Evolutionary conservation across 2,329 filamentous ascomycete species (phyloP).

Genomic region (Lachnum nothofagi): DNA sequence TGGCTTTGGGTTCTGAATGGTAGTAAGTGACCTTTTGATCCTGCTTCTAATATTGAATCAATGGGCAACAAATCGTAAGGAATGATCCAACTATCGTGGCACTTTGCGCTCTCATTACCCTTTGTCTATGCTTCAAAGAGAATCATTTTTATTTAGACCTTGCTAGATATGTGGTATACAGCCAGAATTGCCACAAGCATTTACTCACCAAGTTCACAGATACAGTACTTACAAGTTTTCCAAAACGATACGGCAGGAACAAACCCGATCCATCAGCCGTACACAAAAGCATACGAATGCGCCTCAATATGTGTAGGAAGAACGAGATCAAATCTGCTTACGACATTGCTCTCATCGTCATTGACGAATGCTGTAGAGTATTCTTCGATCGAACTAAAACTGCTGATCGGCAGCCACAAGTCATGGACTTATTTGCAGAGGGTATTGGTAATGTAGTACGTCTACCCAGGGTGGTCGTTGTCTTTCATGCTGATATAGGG

Average conservation of each 20-base stretch:
- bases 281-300: slow-evolving; percentile 36
- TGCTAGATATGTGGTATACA: too few species aligned
- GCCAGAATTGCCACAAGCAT: too few species aligned
- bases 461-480: too few species aligned
- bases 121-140: too few species aligned
- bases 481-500: too few species aligned
- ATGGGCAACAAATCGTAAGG: too few species aligned
- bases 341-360: slow-evolving; percentile 37
- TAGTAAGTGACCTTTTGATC: slow-evolving; percentile 14
- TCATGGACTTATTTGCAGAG: slow-evolving; percentile 38
- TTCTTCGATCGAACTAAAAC: slow-evolving; percentile 36
- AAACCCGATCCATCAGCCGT: slow-evolving; percentile 38
- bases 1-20: slow-evolving; percentile 39
- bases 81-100: too few species aligned
- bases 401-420: slow-evolving; percentile 31
- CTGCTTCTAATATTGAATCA: too few species aligned
- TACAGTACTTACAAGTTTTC: slow-evolving; percentile 35
- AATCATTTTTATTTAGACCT: too few species aligned
- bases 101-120: too few species aligned
- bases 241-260: slow-evolving; percentile 38
- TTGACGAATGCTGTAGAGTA: slow-evolving; percentile 34
- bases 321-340: slow-evolving; percentile 28
- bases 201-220: slow-evolving; percentile 30
- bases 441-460: slow-evolving; percentile 39
- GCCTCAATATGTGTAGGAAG: slow-evolving; percentile 20